Percentiles rank a stretch among this genome's conserved stretches.
Evolutionary conservation across 148 eudicot species (phyloP).

Genomic region (Silene conica): DNA sequence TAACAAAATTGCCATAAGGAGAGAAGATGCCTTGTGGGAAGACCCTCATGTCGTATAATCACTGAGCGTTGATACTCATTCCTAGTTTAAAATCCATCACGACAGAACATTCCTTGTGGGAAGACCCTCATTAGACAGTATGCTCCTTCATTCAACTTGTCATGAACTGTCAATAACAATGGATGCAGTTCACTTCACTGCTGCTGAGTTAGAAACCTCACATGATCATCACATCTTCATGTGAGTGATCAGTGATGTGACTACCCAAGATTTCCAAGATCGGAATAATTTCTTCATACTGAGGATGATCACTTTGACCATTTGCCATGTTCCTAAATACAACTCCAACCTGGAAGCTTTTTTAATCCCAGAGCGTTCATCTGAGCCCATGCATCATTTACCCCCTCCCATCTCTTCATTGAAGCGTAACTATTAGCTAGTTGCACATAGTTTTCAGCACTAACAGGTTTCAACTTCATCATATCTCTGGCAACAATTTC

Average conservation of each 20-base stretch:
- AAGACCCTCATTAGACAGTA: background rate
- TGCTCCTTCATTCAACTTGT: no score
- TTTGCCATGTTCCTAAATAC: conserved; percentile 56
- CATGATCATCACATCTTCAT: conserved; percentile 23
- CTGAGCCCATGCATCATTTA: conserved; percentile 63
- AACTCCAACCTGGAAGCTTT: conserved; percentile 89
- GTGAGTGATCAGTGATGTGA: no score
- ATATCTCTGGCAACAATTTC: conserved; percentile 53
- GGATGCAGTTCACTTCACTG: conserved; percentile 3
- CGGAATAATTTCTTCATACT: conserved; percentile 40
- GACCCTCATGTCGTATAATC: no score
- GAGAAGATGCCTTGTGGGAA: no score
- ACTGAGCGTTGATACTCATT: no score
- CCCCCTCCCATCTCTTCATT: conserved; percentile 76
- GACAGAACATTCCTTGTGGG: background rate
- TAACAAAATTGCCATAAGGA: no score
- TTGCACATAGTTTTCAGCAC: conserved; percentile 73
- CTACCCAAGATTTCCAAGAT: conserved; percentile 43
- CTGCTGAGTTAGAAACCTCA: conserved; percentile 9
- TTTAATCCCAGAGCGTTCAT: conserved; percentile 79
- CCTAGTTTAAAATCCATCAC: no score
- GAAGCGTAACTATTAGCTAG: conserved; percentile 72
- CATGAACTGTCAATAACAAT: conserved; percentile 4
- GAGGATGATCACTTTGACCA: conserved; percentile 64
- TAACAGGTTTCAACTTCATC: conserved; percentile 35